phyloP scores from a whole-genome alignment of 2,329 filamentous ascomycete species.

The Cordyceps fumosorosea region DNA sequence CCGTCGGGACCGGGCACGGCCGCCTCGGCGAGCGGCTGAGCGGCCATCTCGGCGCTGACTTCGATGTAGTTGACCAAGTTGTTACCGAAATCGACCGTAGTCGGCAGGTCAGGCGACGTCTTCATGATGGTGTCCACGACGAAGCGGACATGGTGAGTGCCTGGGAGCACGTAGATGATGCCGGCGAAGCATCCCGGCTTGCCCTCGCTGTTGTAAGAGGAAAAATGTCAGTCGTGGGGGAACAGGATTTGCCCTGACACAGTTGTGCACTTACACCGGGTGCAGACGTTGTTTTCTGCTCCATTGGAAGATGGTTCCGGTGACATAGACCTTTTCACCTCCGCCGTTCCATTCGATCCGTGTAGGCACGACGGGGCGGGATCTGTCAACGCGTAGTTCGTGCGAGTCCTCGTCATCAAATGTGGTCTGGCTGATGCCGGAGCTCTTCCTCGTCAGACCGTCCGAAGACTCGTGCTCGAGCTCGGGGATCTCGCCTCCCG shows the following conservation, averaged over 20 bases:
- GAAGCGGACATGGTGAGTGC: slow-evolving; percentile 95
- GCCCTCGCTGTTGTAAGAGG: slow-evolving; percentile 36
- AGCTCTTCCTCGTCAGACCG: slow-evolving; percentile 47
- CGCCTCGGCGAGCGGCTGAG: slow-evolving; percentile 26
- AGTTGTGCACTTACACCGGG: slow-evolving; percentile 60
- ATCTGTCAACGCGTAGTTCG: slow-evolving; percentile 68
- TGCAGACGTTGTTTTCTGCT: slow-evolving; percentile 86
- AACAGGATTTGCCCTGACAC: slow-evolving; percentile 7
- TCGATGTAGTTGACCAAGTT: slow-evolving; percentile 98
- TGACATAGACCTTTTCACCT: slow-evolving; percentile 90
- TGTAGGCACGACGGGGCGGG: slow-evolving; percentile 73
- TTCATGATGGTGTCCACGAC: slow-evolving; percentile 91
- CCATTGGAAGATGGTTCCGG: slow-evolving; percentile 96
- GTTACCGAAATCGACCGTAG: slow-evolving; percentile 95
- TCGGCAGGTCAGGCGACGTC: slow-evolving; percentile 79
- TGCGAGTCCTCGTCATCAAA: slow-evolving; percentile 74
- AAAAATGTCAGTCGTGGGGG: slow-evolving; percentile 16
- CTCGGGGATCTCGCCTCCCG: slow-evolving; percentile 47
- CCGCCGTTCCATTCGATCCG: slow-evolving; percentile 76
- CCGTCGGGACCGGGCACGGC: slow-evolving; percentile 24
- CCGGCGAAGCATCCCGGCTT: slow-evolving; percentile 63
- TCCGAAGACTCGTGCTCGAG: slow-evolving; percentile 46
- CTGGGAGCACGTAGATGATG: slow-evolving; percentile 76
- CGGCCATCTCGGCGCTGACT: slow-evolving; percentile 69
- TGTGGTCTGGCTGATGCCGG: slow-evolving; percentile 54